These are phyloP conservation scores for Aphanomyces stellatus DNA, from an alignment of 352 stramenopile species.

Conservation along the genomic window DNA sequence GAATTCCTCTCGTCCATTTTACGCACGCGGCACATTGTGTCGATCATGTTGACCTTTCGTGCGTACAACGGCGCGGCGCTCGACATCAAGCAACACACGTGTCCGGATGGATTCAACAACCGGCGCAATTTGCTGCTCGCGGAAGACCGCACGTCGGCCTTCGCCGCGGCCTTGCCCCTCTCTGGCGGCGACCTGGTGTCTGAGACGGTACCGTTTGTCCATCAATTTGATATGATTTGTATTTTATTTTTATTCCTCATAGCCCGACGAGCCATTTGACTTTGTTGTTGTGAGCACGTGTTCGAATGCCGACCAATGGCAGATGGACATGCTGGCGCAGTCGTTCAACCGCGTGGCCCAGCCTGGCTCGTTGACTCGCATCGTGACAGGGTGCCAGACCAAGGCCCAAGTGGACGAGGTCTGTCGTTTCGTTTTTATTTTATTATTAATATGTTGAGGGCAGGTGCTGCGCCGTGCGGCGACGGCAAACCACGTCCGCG, in stretches of 20 bases:
- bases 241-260: neutral
- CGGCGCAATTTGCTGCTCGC: slow-evolving; percentile 64
- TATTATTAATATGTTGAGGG: slow-evolving; percentile 15
- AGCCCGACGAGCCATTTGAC: slow-evolving; percentile 51
- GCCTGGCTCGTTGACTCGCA: slow-evolving; percentile 48
- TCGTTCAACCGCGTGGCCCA: slow-evolving; percentile 55
- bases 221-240: neutral
- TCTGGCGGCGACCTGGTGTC: no score
- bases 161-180: slow-evolving; percentile 27
- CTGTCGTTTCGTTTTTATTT: slow-evolving; percentile 21
- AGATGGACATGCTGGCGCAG: slow-evolving; percentile 56
- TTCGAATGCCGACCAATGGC: slow-evolving; percentile 52
- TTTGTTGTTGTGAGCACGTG: slow-evolving; percentile 73
- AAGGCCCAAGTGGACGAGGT: slow-evolving; percentile 34
- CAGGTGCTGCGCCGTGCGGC: no score
- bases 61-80: slow-evolving; percentile 64
- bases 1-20: slow-evolving; percentile 72
- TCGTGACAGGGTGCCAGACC: slow-evolving; percentile 50
- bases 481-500: slow-evolving; percentile 24
- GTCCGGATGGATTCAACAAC: slow-evolving; percentile 54
- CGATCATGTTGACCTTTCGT: slow-evolving; percentile 49
- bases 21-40: slow-evolving; percentile 62
- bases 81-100: slow-evolving; percentile 42
- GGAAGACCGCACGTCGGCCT: slow-evolving; percentile 34
- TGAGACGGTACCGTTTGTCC: no score